These are phyloP conservation scores for Vanrija pseudolonga DNA, from an alignment of 1,284 basidiomycete genomes.

Conservation along the genomic window DNA sequence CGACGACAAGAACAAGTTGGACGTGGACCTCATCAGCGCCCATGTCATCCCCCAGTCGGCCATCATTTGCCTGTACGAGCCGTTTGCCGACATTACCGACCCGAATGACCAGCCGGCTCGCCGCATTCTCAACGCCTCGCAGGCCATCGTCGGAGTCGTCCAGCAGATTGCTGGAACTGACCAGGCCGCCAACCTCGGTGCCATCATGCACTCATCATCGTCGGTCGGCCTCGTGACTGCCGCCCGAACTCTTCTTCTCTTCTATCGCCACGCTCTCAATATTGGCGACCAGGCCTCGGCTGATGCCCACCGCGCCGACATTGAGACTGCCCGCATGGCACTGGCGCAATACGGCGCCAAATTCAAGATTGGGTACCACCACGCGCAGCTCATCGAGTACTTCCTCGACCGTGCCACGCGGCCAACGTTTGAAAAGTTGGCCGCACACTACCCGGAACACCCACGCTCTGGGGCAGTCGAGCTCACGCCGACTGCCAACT, in stretches of 20 bases:
- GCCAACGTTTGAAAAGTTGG: conserved; percentile 40
- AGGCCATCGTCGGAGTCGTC: conserved; percentile 36
- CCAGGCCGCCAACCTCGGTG: conserved; percentile 21
- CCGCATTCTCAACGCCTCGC: conserved; percentile 36
- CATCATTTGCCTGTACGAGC: conserved; percentile 46
- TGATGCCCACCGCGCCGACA: conserved; percentile 30
- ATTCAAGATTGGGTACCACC: conserved; percentile 46
- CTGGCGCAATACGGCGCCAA: conserved; percentile 31
- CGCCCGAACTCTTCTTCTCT: conserved; percentile 36
- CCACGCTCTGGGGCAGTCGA: conserved; percentile 38
- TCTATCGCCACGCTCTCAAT: conserved; percentile 41
- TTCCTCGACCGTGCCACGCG: conserved; percentile 41
- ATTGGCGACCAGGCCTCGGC: conserved; percentile 27
- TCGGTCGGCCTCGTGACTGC: conserved; percentile 40
- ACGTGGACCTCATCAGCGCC: conserved; percentile 40
- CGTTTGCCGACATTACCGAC: conserved; percentile 44
- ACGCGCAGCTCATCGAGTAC: conserved; percentile 46
- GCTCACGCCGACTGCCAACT: conserved; percentile 27
- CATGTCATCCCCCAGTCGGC: conserved; percentile 42
- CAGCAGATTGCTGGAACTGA: conserved; percentile 33
- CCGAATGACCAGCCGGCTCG: conserved; percentile 34
- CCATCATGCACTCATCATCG: conserved; percentile 40
- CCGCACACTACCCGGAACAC: conserved; percentile 44
- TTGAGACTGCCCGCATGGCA: conserved; percentile 36
- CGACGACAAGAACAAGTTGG: conserved; percentile 23